Evolutionary conservation across 2,329 filamentous ascomycete genomes (phyloP).

Genomic region (Talaromyces verruculosus): DNA sequence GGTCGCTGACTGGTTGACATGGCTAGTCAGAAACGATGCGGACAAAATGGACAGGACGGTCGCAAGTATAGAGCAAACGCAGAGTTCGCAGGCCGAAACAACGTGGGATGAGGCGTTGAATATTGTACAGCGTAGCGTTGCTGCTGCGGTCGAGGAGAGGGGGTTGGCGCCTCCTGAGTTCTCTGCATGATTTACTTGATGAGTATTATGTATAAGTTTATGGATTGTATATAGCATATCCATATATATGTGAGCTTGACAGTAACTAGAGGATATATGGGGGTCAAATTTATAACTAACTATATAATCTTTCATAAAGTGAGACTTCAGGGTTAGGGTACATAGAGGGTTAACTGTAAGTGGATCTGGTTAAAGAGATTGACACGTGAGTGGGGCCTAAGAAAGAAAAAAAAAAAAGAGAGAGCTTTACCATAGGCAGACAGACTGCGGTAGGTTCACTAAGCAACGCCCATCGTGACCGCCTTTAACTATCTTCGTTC

Average conservation of each 20-base stretch:
- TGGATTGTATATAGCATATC: background rate
- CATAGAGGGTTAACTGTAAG: no score
- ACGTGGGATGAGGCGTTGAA: slow-evolving; percentile 42
- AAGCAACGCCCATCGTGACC: slow-evolving; percentile 17
- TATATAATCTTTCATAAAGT: background rate
- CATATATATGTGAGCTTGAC: background rate
- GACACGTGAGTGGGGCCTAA: slow-evolving; percentile 9
- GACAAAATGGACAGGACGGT: slow-evolving; percentile 36
- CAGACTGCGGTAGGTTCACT: background rate
- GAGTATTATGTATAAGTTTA: background rate
- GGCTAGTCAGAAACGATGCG: slow-evolving; percentile 44
- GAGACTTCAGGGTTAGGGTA: background rate
- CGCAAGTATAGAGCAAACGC: background rate
- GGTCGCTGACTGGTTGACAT: slow-evolving; percentile 64
- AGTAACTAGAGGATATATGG: no score
- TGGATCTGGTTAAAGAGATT: background rate
- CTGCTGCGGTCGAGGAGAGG: slow-evolving; percentile 44
- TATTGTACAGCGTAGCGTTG: slow-evolving; percentile 45
- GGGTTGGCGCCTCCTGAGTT: slow-evolving; percentile 50
- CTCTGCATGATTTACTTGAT: slow-evolving; percentile 14
- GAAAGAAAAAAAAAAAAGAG: slow-evolving; percentile 17
- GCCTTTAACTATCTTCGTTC: slow-evolving; percentile 15
- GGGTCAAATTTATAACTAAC: no score
- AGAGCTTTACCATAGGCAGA: background rate
- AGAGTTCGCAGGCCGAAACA: slow-evolving; percentile 25